Evolutionary conservation across 768 basidiomycete species (phyloP).

Genomic region (Boletus rufocinnamomeus): DNA sequence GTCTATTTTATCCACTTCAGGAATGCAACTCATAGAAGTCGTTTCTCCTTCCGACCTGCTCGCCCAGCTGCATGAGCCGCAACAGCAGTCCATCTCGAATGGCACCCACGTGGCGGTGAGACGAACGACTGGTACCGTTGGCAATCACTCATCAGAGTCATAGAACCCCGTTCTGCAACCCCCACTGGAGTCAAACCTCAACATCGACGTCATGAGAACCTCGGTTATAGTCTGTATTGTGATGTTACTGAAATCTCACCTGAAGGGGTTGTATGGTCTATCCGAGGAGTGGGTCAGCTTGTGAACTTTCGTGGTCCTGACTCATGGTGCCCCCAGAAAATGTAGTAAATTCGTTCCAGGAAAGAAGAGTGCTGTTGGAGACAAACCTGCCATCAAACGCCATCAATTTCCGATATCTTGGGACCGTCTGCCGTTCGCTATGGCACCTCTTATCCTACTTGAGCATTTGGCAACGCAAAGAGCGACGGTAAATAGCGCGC

Average conservation of each 20-base stretch:
- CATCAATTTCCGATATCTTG: constrained; percentile 67
- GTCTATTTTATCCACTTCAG: constrained; percentile 71
- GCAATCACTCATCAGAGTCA: neutral
- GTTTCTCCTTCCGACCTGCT: constrained; percentile 72
- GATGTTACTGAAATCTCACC: constrained; percentile 83
- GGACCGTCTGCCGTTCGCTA: constrained; percentile 72
- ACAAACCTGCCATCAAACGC: constrained; percentile 71
- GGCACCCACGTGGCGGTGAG: constrained; percentile 10
- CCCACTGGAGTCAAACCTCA: constrained; percentile 9
- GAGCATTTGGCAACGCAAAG: constrained; percentile 67
- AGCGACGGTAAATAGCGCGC: constrained; percentile 50
- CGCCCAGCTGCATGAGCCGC: constrained; percentile 52
- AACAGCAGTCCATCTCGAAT: constrained; percentile 6
- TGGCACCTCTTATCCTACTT: constrained; percentile 55
- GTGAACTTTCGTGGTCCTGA: neutral
- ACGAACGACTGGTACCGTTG: neutral
- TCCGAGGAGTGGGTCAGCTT: constrained; percentile 79
- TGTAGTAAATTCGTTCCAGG: constrained; percentile 82
- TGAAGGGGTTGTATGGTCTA: constrained; percentile 80
- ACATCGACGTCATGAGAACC: constrained; percentile 49
- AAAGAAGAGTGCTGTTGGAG: constrained; percentile 89
- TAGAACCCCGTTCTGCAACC: constrained; percentile 7
- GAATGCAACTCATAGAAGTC: constrained; percentile 77
- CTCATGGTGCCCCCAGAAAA: constrained; percentile 59
- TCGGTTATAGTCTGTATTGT: constrained; percentile 83